Evolutionary conservation across 441 rosid genomes (phyloP).

Genomic region (Pelargonium citronellum): DNA sequence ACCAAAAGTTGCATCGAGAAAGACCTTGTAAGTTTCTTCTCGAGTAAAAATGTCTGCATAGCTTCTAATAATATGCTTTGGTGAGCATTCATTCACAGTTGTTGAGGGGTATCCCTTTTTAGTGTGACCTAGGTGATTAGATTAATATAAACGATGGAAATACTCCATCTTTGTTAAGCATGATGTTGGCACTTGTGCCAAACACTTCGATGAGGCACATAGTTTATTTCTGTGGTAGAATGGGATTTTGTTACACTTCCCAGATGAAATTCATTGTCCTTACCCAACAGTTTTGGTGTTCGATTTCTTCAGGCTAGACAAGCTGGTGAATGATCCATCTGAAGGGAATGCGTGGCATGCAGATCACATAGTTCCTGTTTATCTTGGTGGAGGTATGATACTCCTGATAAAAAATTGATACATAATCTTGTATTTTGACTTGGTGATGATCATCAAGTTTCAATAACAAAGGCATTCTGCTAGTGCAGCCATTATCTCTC

Average conservation of each 20-base stretch:
- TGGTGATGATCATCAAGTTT: background rate
- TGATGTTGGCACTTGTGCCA: constrained; percentile 4
- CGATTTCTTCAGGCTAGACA: constrained; percentile 52
- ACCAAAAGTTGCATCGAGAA: constrained; percentile 55
- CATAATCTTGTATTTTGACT: too few species aligned
- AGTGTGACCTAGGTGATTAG: too few species aligned
- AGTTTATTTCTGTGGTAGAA: background rate
- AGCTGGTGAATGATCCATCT: constrained; percentile 68
- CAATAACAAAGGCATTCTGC: constrained; percentile 2
- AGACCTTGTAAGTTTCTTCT: constrained; percentile 53
- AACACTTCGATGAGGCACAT: background rate
- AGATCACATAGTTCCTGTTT: constrained; percentile 88
- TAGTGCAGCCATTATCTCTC: background rate
- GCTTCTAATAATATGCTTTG: background rate
- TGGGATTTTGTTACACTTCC: background rate
- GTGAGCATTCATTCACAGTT: constrained; percentile 6
- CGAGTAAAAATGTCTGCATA: constrained; percentile 8
- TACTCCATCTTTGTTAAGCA: background rate
- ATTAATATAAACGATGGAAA: background rate
- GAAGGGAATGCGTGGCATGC: constrained; percentile 96
- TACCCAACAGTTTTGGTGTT: constrained; percentile 17
- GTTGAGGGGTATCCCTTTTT: background rate
- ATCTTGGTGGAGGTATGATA: constrained; percentile 77
- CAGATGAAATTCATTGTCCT: constrained; percentile 2
- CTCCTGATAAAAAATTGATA: too few species aligned